Base-by-base conservation (phyloP, 2,329 filamentous ascomycete genomes). In the Volutella citrinella region DNA sequence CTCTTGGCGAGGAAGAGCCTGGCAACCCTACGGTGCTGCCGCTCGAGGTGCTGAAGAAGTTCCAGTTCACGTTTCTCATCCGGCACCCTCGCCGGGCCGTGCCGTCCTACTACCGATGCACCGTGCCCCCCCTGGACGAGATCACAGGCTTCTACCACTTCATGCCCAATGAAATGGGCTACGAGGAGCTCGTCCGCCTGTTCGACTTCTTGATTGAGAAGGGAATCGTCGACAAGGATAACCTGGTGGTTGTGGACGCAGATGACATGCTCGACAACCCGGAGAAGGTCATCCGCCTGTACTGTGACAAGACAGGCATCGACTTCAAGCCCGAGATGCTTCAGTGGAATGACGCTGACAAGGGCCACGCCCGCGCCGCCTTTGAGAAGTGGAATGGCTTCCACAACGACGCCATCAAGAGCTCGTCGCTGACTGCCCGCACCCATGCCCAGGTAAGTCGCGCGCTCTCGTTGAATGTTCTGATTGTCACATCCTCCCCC, bases 331-430 rank as follows among this genome's bases (percentile, higher is more conserved):
- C 80, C 1, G 69, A 77, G 11, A 95, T 97, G 90, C 71, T 98
- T 43, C 72, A 76, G 38, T 97, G 93, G 93, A 78, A 85, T 43
- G 80, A 82, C 18, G 80, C 83, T 32, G 82, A 85, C 45, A 82
- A 84, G 51, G 80, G 88, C 32, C 69, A 76, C 42, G 91, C 90
- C 4, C 72, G 75, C 47, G 73, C 79, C 44, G 82, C 81, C 13
- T 97, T 97, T 65, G 88, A 90, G 66, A 97, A 98, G 69, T 97
- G 93, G 93, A 85, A 82, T 49, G 93, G 93, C 10, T 97, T 95
- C 68, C 93, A 97, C 61, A 86, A 97, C 49, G 93, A 97, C 69
- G 93, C 89, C 11, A 87, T 97, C 51, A 72, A 85, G 48, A 95
- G 87, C 56, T 83, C 74, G 22, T 81, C 80, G 42, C 68, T 98